phyloP scores from a whole-genome alignment of 2,329 filamentous ascomycete species.

The Xenoacremonium recifei region DNA sequence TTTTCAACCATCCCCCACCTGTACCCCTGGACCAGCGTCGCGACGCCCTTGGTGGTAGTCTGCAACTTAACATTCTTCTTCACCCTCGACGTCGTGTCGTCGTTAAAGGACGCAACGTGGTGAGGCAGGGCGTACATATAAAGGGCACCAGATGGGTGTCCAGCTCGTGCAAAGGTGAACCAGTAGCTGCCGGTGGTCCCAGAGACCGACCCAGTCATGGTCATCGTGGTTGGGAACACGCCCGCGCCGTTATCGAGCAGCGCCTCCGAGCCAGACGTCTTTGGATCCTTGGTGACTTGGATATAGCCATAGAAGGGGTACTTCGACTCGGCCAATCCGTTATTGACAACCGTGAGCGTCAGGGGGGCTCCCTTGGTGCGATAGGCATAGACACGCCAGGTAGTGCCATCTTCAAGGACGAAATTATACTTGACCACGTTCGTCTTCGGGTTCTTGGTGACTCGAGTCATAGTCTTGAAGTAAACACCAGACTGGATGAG shows the following conservation, averaged over 20 bases:
- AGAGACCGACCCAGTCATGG: constrained; percentile 60
- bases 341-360: constrained; percentile 66
- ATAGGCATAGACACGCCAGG: constrained; percentile 80
- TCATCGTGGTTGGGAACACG: constrained; percentile 66
- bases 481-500: constrained; percentile 72
- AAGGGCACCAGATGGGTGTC: constrained; percentile 57
- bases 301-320: constrained; percentile 72
- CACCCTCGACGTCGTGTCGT: constrained; percentile 47
- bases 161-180: constrained; percentile 71
- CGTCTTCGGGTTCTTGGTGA: constrained; percentile 54
- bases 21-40: constrained; percentile 69
- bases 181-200: constrained; percentile 67
- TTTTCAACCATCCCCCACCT: constrained; percentile 77
- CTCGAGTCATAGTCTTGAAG: constrained; percentile 65
- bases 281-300: constrained; percentile 78
- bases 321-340: constrained; percentile 62
- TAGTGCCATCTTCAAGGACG: constrained; percentile 66
- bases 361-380: constrained; percentile 58
- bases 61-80: constrained; percentile 63
- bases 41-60: constrained; percentile 82
- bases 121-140: constrained; percentile 90
- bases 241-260: constrained; percentile 76
- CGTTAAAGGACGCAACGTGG: constrained; percentile 74
- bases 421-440: constrained; percentile 76
- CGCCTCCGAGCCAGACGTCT: constrained; percentile 52